Base-by-base conservation (phyloP, 2,329 filamentous ascomycete genomes). In the Alternaria novae-zelandiae region DNA sequence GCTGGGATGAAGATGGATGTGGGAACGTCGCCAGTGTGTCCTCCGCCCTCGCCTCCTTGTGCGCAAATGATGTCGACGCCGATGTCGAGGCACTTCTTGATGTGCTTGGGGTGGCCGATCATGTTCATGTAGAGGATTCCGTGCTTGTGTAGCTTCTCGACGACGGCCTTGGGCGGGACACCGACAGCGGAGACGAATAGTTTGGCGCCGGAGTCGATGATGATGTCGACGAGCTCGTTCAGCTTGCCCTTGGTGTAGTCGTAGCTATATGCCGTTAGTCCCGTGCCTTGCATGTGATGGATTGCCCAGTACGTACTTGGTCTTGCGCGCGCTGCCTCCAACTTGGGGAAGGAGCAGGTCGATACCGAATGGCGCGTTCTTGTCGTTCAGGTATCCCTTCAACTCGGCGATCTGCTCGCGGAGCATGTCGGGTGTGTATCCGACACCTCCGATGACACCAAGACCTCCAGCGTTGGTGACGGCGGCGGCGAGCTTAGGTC, bases 161-260 rank as follows among this genome's bases (percentile, higher is more conserved):
- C 94, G 63, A 97, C 90, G 72, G 87, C 85, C 83, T 92, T 93
- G 71, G 96, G 93, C 46, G 96, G 94, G 25, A 98, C 91, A 76
- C 96, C 96, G 80, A 99, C 94, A 75, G 96, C 96, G 56, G 93
- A 97, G 74, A 99, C 96, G 84, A 99, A 99, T 64, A 99, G 89
- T 82, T 90, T 94, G 65, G 94, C 92, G 70, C 93, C 93, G 59
- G 90, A 93, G 77, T 96, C 91, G 84, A 99, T 97, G 83, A 97
- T 90, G 78, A 97, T 94, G 80, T 94, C 90, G 80, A 97, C 83
- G 61, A 99, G 89, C 81, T 95, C 92, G 81, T 92, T 86, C 67
- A 99, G 92, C 85, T 98, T 98, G 81, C 96, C 96, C 87, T 99
- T 98, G 78, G 96, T 99, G 86, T 99, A 99, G 84, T 99, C 96